Percentiles rank a stretch among this genome's conserved stretches.
Evolutionary conservation across 164 flowering plant genomes (phyloP).

Genomic region (Stephania yunnanensis): DNA sequence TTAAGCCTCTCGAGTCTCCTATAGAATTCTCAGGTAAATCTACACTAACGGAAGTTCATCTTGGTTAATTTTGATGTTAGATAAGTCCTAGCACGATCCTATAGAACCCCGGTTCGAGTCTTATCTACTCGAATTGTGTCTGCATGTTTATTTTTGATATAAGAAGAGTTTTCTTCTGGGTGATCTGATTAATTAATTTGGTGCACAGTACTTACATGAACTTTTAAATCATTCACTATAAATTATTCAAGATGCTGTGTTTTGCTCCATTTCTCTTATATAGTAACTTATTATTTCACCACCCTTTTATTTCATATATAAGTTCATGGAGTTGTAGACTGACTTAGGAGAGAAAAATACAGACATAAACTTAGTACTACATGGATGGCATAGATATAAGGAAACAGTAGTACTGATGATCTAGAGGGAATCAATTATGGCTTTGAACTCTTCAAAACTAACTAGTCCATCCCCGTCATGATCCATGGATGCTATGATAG

Average conservation of each 20-base stretch:
- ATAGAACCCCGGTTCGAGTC: too few relatives aligned
- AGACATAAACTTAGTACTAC: neutral
- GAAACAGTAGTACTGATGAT: neutral
- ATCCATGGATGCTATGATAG: conserved; percentile 37
- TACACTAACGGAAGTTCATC: too few relatives aligned
- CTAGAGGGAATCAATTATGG: conserved; percentile 34
- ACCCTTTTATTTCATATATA: neutral
- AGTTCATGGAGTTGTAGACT: neutral
- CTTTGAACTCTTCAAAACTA: conserved; percentile 32
- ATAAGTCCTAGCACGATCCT: too few relatives aligned
- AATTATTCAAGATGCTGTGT: neutral
- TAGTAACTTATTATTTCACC: neutral
- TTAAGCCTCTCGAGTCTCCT: too few relatives aligned
- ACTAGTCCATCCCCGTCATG: conserved; percentile 44
- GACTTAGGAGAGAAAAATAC: neutral
- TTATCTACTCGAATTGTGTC: too few relatives aligned
- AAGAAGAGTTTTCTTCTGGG: too few relatives aligned
- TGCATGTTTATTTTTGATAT: too few relatives aligned
- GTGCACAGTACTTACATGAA: too few relatives aligned
- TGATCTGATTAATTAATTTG: too few relatives aligned
- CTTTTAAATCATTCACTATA: too few relatives aligned
- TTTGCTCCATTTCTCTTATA: neutral
- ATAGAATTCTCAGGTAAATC: too few relatives aligned
- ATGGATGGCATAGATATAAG: neutral
- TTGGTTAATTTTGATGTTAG: too few relatives aligned